Evolutionary conservation across 164 flowering plant genomes (phyloP).

Genomic region (Chloranthus sessilifolius): DNA sequence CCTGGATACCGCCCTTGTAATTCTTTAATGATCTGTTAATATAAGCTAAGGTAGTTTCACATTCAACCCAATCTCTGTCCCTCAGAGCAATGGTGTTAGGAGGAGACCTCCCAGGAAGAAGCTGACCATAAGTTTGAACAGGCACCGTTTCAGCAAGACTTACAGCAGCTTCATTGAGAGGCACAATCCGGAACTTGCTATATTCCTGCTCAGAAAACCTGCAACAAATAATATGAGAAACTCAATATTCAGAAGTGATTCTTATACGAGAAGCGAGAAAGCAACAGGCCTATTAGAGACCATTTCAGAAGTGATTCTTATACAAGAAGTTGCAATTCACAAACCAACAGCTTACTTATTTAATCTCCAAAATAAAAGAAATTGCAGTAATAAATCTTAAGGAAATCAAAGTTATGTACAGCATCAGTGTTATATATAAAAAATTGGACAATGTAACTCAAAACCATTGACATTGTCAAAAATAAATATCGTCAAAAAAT

Average conservation of each 20-base stretch:
- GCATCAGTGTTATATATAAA: too few species aligned
- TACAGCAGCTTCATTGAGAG: slow-evolving; percentile 65
- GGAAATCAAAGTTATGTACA: too few species aligned
- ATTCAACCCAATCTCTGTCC: slow-evolving; percentile 96
- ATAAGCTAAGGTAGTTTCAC: slow-evolving; percentile 50
- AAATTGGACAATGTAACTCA: too few species aligned
- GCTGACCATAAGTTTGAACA: slow-evolving; percentile 78
- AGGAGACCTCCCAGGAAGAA: slow-evolving; percentile 90
- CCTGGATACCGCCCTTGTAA: slow-evolving; percentile 24
- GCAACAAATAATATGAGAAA: slow-evolving; percentile 44
- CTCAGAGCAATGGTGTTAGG: slow-evolving; percentile 54
- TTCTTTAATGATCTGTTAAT: slow-evolving; percentile 31
- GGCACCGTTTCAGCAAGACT: slow-evolving; percentile 85
- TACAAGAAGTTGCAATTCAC: too few species aligned
- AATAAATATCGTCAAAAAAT: too few species aligned
- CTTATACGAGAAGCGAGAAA: neutral
- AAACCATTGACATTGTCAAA: too few species aligned
- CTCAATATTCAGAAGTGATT: neutral
- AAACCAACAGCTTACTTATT: too few species aligned
- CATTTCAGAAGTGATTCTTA: too few species aligned
- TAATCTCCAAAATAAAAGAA: too few species aligned
- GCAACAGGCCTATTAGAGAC: too few species aligned
- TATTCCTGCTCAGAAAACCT: slow-evolving; percentile 88
- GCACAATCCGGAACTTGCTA: slow-evolving; percentile 58
- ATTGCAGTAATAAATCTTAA: too few species aligned